phyloP scores from a whole-genome alignment of 768 basidiomycete species.

The Melanogaster broomeanus region DNA sequence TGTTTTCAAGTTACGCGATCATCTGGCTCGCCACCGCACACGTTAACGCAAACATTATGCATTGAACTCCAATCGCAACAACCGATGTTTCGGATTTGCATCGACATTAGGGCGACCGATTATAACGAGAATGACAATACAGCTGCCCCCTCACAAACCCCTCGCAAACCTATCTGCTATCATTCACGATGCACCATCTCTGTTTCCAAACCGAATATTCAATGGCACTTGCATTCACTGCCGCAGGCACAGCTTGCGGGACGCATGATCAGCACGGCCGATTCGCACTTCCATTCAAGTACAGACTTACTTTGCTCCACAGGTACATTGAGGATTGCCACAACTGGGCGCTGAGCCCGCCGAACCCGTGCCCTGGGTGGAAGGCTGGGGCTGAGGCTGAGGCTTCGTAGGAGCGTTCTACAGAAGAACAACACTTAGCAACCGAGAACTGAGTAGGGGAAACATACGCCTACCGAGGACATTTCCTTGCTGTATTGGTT shows the following conservation, averaged over 20 bases:
- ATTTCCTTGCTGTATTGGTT: no score
- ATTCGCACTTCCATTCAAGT: background rate
- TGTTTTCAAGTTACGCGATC: no score
- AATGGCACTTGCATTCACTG: slow-evolving; percentile 17
- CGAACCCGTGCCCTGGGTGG: background rate
- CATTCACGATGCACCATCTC: background rate
- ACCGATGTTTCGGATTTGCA: no score
- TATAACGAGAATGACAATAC: no score
- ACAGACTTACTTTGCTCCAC: slow-evolving; percentile 15
- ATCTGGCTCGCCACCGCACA: no score
- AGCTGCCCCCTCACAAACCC: no score
- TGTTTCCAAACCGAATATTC: background rate
- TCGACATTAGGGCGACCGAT: no score
- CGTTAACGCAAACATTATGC: no score
- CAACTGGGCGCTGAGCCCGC: background rate
- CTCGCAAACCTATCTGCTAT: background rate
- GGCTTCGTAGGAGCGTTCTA: background rate
- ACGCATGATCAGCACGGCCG: background rate
- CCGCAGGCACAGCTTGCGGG: slow-evolving; percentile 13
- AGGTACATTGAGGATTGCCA: slow-evolving; percentile 17
- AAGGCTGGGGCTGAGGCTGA: background rate
- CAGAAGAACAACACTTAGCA: background rate
- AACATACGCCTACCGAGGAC: background rate
- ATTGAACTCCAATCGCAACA: no score
- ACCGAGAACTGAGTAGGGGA: background rate